A percentile compares a stretch with the other conserved stretches of the same genome.
Conservation (phyloP, 2,329 filamentous ascomycete species). For the Penicillium italicum region DNA sequence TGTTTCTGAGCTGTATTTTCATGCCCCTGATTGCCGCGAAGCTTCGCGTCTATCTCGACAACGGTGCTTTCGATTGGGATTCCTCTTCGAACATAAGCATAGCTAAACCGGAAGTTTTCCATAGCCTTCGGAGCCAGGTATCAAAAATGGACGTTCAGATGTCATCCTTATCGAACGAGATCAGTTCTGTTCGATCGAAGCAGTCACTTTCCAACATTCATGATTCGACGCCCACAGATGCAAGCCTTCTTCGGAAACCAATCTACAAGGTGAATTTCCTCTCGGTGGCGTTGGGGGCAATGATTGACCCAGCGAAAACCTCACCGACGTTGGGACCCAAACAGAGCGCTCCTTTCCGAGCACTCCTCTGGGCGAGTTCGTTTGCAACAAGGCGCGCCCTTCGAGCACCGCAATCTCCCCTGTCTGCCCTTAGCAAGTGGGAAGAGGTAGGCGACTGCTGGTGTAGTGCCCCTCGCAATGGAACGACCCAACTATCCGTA, state of each 20-base stretch:
- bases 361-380: slow-evolving; percentile 8
- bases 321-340: slow-evolving; percentile 53
- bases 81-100: slow-evolving; percentile 20
- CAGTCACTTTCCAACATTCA: slow-evolving; percentile 9
- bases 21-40: slow-evolving; percentile 10
- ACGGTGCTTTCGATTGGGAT: slow-evolving; percentile 2
- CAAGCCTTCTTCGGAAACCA: slow-evolving; percentile 14
- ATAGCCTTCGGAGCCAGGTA: slow-evolving; percentile 27
- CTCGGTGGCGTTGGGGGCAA: slow-evolving; percentile 60
- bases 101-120: slow-evolving; percentile 24
- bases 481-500: slow-evolving; percentile 43
- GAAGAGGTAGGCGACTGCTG: slow-evolving; percentile 81
- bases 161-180: slow-evolving; percentile 31
- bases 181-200: slow-evolving; percentile 27
- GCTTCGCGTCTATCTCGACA: slow-evolving; percentile 16
- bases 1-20: slow-evolving; percentile 14
- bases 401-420: slow-evolving; percentile 38
- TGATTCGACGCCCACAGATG: slow-evolving; percentile 21
- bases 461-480: slow-evolving; percentile 60
- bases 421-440: slow-evolving; percentile 66
- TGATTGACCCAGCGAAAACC: slow-evolving; percentile 57
- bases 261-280: slow-evolving; percentile 68
- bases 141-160: slow-evolving; percentile 29
- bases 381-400: neutral
- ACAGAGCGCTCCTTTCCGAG: slow-evolving; percentile 18